These are phyloP conservation scores for Cnidoscolus chayamansa DNA, from an alignment of 441 rosid species.

Conservation along the genomic window DNA sequence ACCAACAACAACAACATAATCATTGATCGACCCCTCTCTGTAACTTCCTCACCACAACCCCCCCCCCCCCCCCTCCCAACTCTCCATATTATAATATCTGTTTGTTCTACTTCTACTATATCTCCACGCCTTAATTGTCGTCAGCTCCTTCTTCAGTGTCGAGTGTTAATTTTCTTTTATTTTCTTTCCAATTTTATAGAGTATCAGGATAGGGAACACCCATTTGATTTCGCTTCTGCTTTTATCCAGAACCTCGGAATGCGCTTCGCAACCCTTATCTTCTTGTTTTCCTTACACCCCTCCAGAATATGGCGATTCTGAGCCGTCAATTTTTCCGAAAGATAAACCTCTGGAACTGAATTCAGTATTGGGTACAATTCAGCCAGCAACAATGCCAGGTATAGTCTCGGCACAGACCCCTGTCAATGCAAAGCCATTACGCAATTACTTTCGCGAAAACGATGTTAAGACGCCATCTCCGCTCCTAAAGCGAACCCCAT, in stretches of 20 bases:
- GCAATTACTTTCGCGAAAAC: slow-evolving; percentile 6
- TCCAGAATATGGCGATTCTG: background rate
- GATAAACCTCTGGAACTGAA: slow-evolving; percentile 1
- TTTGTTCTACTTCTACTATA: background rate
- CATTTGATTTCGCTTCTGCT: background rate
- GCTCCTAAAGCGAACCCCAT: slow-evolving; percentile 21
- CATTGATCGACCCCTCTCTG: slow-evolving; percentile 21
- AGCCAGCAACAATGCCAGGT: slow-evolving; percentile 33
- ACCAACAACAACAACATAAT: slow-evolving; percentile 26
- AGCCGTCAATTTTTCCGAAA: background rate
- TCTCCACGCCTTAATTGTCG: background rate
- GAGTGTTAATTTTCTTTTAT: background rate
- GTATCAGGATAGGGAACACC: background rate
- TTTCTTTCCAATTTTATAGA: no score
- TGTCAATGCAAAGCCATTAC: slow-evolving; percentile 25
- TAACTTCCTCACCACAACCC: background rate
- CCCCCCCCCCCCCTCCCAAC: no score
- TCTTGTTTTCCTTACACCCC: background rate
- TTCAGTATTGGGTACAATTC: background rate
- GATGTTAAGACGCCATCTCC: slow-evolving; percentile 30
- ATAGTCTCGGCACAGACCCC: slow-evolving; percentile 34
- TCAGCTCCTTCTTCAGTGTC: background rate
- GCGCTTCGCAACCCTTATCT: background rate
- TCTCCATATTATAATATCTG: background rate
- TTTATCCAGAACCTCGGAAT: background rate